These are phyloP conservation scores for Alternaria sp. DNA, from an alignment of 2,329 filamentous ascomycete genomes.

Conservation along the genomic window DNA sequence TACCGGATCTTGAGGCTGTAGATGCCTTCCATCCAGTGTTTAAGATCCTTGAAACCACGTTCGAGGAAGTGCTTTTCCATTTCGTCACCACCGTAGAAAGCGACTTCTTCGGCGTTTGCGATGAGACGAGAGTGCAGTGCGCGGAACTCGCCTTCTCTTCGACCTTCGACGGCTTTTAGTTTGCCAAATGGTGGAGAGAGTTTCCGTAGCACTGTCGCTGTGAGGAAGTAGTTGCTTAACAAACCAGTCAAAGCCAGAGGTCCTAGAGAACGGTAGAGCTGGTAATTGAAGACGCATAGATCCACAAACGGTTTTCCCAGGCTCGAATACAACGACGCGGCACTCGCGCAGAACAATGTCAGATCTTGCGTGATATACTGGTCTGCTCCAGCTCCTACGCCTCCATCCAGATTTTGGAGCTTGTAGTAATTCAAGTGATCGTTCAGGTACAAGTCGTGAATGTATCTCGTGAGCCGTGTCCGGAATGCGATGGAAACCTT, in stretches of 20 bases:
- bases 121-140: conserved; percentile 90
- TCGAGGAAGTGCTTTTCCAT: conserved; percentile 95
- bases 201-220: conserved; percentile 85
- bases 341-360: conserved; percentile 91
- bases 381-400: conserved; percentile 89
- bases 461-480: conserved; percentile 92
- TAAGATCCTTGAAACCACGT: conserved; percentile 89
- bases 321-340: conserved; percentile 92
- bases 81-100: conserved; percentile 94
- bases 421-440: conserved; percentile 97
- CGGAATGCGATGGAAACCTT: conserved; percentile 99
- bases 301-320: conserved; percentile 99
- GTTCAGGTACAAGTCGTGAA: conserved; percentile 96
- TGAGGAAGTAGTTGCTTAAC: conserved; percentile 91
- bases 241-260: conserved; percentile 87
- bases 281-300: conserved; percentile 96
- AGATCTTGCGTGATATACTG: conserved; percentile 98
- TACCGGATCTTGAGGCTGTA: conserved; percentile 98
- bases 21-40: conserved; percentile 97
- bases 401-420: conserved; percentile 89
- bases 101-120: conserved; percentile 96
- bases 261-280: conserved; percentile 90
- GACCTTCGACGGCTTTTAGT: conserved; percentile 92
- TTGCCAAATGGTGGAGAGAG: conserved; percentile 97
- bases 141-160: conserved; percentile 94